phyloP scores from a whole-genome alignment of 495 filamentous ascomycete genomes.

The Terfezia claveryi region DNA sequence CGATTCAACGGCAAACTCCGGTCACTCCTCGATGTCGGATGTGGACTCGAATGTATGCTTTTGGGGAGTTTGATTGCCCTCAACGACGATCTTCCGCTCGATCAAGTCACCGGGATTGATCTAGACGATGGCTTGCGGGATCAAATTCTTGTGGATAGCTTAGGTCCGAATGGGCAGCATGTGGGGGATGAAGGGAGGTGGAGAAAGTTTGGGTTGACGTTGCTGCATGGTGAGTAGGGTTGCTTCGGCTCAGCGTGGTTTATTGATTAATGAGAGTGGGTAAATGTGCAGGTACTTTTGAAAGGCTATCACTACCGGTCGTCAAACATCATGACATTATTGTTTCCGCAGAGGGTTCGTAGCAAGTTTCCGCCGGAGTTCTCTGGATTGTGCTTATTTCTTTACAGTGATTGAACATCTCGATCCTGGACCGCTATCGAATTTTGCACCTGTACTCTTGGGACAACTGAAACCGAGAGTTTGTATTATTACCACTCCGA shows the following conservation, averaged over 20 bases:
- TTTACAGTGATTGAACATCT: conserved; percentile 17
- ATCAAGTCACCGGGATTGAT: conserved; percentile 13
- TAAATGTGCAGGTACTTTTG: conserved; percentile 7
- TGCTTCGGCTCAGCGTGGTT: not conserved
- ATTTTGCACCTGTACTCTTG: conserved; percentile 10
- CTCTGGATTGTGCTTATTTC: no score
- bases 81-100: conserved; percentile 13
- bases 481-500: conserved; percentile 17
- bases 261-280: not conserved
- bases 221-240: conserved; percentile 9
- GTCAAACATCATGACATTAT: conserved; percentile 11
- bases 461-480: conserved; percentile 14
- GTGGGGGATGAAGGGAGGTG: conserved; percentile 9
- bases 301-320: conserved; percentile 3
- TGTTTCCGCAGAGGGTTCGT: conserved; percentile 14
- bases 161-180: conserved; percentile 1
- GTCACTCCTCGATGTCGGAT: conserved; percentile 16
- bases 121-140: conserved; percentile 9
- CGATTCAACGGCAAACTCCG: conserved; percentile 5
- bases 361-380: no score
- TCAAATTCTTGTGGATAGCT: conserved; percentile 2
- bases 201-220: conserved; percentile 7
- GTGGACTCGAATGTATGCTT: conserved; percentile 10
- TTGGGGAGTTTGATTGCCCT: conserved; percentile 10
- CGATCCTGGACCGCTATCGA: conserved; percentile 11